Evolutionary conservation across 2,329 filamentous ascomycete genomes (phyloP).

Genomic region (Arthrocladium fulminans): DNA sequence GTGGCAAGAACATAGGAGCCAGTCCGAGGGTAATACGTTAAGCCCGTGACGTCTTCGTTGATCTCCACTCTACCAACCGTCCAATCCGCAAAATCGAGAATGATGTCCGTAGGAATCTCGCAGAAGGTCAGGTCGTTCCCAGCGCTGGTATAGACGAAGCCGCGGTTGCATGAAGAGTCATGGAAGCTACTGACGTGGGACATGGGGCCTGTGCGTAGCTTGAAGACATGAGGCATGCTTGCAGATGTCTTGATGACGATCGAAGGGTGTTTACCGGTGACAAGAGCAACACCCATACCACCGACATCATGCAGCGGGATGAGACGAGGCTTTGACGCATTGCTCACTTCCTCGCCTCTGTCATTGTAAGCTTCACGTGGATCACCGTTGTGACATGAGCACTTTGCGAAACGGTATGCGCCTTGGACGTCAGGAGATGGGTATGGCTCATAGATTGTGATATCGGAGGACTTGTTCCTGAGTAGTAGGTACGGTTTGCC

Average conservation of each 20-base stretch:
- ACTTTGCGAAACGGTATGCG: constrained; percentile 64
- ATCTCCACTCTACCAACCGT: constrained; percentile 63
- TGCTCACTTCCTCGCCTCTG: constrained; percentile 26
- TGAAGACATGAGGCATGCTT: constrained; percentile 65
- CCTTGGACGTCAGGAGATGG: constrained; percentile 23
- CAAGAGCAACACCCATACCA: constrained; percentile 72
- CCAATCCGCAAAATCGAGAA: constrained; percentile 67
- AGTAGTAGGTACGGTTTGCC: constrained; percentile 72
- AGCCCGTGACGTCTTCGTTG: constrained; percentile 58
- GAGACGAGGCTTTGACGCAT: constrained; percentile 31
- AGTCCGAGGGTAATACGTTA: constrained; percentile 68
- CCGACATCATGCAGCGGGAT: constrained; percentile 43
- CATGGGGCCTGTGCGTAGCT: constrained; percentile 59
- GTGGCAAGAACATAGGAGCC: constrained; percentile 70
- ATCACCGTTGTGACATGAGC: constrained; percentile 51
- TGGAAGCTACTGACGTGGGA: constrained; percentile 68
- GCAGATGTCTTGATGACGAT: constrained; percentile 78
- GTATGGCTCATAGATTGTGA: constrained; percentile 80
- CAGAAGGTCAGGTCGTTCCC: constrained; percentile 34
- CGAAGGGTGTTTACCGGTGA: constrained; percentile 68
- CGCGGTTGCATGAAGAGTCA: constrained; percentile 65
- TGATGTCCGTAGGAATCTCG: constrained; percentile 58
- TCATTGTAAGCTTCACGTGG: constrained; percentile 41
- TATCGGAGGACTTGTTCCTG: constrained; percentile 69
- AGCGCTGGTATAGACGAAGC: constrained; percentile 73